Percentiles rank a stretch among this genome's conserved stretches.
Evolutionary conservation across 2,329 filamentous ascomycete genomes (phyloP).

Genomic region (Sclerotinia sclerotiorum): DNA sequence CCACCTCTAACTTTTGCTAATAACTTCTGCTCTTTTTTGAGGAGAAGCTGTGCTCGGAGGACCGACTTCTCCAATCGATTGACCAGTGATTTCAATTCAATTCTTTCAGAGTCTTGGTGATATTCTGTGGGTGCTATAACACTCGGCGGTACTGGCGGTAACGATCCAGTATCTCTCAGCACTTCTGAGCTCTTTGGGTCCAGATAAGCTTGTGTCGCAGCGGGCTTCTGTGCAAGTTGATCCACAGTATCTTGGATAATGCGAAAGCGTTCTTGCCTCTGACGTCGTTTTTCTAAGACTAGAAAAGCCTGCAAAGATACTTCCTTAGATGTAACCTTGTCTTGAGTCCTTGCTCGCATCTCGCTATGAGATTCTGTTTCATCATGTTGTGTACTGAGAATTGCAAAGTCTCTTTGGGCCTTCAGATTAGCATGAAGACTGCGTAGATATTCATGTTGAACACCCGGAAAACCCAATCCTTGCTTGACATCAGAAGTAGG

Average conservation of each 20-base stretch:
- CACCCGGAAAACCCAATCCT: conserved; percentile 45
- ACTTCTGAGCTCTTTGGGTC: conserved; percentile 36
- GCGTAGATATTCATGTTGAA: conserved; percentile 56
- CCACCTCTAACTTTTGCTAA: conserved; percentile 47
- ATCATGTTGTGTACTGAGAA: conserved; percentile 32
- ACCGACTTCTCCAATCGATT: conserved; percentile 58
- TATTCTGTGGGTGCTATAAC: conserved; percentile 29
- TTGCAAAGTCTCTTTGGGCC: conserved; percentile 50
- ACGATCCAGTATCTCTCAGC: conserved; percentile 30
- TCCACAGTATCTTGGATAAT: conserved; percentile 54
- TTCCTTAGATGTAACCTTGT: conserved; percentile 17
- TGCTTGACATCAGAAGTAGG: conserved; percentile 42
- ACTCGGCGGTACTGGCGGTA: conserved; percentile 37
- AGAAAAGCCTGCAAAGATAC: conserved; percentile 51
- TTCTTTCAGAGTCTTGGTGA: conserved; percentile 38
- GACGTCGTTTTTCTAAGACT: conserved; percentile 51
- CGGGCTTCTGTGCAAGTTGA: conserved; percentile 52
- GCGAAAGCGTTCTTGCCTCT: conserved; percentile 52
- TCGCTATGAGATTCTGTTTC: conserved; percentile 23
- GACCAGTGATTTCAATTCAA: conserved; percentile 50
- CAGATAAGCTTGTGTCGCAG: conserved; percentile 52
- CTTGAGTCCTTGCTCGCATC: conserved; percentile 28
- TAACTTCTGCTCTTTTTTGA: conserved; percentile 56
- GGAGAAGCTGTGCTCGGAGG: conserved; percentile 56
- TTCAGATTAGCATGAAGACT: conserved; percentile 54